phyloP scores from a whole-genome alignment of 108 stramenopile genomes.

The Fragilaria radians region DNA sequence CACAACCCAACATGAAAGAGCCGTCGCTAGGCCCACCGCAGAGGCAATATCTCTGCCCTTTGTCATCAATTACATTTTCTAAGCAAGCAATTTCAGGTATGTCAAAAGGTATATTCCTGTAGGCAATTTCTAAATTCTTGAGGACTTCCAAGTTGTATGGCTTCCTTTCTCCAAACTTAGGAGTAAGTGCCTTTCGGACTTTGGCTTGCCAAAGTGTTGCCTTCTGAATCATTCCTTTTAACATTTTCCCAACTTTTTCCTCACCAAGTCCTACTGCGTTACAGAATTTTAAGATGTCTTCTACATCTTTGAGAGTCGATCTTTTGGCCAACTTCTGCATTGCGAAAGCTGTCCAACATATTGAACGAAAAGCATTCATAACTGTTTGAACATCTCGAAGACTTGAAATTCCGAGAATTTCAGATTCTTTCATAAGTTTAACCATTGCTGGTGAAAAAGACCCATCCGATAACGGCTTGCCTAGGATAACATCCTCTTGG shows the following conservation, averaged over 20 bases:
- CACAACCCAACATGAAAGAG: slow-evolving; percentile 80
- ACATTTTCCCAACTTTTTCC: slow-evolving; percentile 52
- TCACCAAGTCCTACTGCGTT: slow-evolving; percentile 46
- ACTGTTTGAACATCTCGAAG: slow-evolving; percentile 47
- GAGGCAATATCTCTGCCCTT: slow-evolving; percentile 51
- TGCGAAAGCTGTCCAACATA: slow-evolving; percentile 56
- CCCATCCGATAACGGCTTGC: slow-evolving; percentile 35
- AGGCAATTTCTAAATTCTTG: slow-evolving; percentile 28
- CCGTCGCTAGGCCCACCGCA: slow-evolving; percentile 83
- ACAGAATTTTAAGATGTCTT: slow-evolving; percentile 31
- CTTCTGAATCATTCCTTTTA: slow-evolving; percentile 49
- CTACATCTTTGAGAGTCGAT: slow-evolving; percentile 42
- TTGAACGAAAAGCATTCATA: slow-evolving; percentile 44
- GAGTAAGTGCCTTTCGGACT: slow-evolving; percentile 44
- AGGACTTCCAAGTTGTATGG: slow-evolving; percentile 34
- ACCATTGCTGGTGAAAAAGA: slow-evolving; percentile 33
- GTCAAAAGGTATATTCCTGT: slow-evolving; percentile 35
- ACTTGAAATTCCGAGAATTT: slow-evolving; percentile 37
- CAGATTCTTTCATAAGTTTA: slow-evolving; percentile 32
- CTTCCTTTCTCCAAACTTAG: slow-evolving; percentile 37
- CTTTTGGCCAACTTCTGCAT: slow-evolving; percentile 36
- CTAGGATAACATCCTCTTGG: slow-evolving; percentile 28
- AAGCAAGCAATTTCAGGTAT: slow-evolving; percentile 44
- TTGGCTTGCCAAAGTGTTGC: slow-evolving; percentile 52
- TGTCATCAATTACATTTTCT: slow-evolving; percentile 52